Percentiles rank a stretch among this genome's conserved stretches.
Evolutionary conservation across 768 basidiomycete genomes (phyloP).

Genomic region (Chiua virens): DNA sequence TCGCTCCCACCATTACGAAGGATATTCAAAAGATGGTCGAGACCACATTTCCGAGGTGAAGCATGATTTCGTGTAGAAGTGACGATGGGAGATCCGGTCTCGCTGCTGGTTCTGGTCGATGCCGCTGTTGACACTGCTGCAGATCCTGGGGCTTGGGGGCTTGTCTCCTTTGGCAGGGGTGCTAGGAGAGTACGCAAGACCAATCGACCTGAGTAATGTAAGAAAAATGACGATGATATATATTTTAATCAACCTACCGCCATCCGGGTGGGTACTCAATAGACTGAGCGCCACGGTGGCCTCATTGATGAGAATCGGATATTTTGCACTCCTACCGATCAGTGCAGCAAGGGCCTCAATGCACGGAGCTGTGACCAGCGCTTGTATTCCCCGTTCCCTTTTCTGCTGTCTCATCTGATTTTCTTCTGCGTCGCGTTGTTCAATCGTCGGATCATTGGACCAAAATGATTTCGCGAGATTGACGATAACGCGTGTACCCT

Average conservation of each 20-base stretch:
- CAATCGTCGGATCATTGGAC: slow-evolving; percentile 45
- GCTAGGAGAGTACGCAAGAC: slow-evolving; percentile 61
- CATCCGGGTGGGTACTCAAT: slow-evolving; percentile 61
- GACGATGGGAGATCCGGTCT: slow-evolving; percentile 48
- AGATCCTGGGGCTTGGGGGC: slow-evolving; percentile 32
- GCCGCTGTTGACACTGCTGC: slow-evolving; percentile 38
- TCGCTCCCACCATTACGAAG: slow-evolving; percentile 45
- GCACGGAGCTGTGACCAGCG: slow-evolving; percentile 52
- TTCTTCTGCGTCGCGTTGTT: slow-evolving; percentile 31
- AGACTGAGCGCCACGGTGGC: slow-evolving; percentile 81
- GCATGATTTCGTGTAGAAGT: slow-evolving; percentile 39
- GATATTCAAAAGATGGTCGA: slow-evolving; percentile 68
- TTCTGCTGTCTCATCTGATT: slow-evolving; percentile 45
- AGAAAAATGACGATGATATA: background rate
- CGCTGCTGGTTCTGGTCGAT: slow-evolving; percentile 38
- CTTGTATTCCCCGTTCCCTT: slow-evolving; percentile 52
- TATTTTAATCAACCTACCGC: slow-evolving; percentile 47
- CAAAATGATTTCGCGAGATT: slow-evolving; percentile 82
- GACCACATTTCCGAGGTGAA: slow-evolving; percentile 51
- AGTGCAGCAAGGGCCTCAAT: slow-evolving; percentile 67
- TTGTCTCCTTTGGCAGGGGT: slow-evolving; percentile 45
- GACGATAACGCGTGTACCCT: slow-evolving; percentile 86
- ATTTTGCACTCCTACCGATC: slow-evolving; percentile 73
- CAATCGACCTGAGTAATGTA: slow-evolving; percentile 48
- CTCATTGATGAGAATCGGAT: slow-evolving; percentile 87